Evolutionary conservation across 2,329 filamentous ascomycete species (phyloP), one percentile per base, ranked within the genome.

Genomic region (Scytalidium lignicola): DNA sequence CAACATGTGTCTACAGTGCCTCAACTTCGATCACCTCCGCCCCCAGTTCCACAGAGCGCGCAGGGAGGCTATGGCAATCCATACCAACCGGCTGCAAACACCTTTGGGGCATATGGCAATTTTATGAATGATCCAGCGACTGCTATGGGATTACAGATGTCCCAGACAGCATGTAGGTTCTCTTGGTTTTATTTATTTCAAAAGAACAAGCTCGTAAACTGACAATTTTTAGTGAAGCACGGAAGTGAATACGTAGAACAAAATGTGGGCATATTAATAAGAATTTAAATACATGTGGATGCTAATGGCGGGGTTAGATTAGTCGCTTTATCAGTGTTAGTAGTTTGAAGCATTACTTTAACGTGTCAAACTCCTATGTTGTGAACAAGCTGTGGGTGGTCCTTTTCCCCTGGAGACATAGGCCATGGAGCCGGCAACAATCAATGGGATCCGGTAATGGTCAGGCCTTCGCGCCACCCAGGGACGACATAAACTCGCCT

Each of bases 1-100:
- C 93, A 99, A 71, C 93, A 99, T 77, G 92, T 97, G 63, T 97
- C 93, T 65, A 95, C 91, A 51, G 93, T 99, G 44, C 93, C 93
- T 41, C 93, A 97, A 73, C 83, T 99, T 67, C 85, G 95, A 69
- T 97, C 93, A 51, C 93, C 93, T 53, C 92, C 88, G 51, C 88
- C 90, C 53, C 91, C 89, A 32, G 50, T 84, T 57, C 83, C 84
- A 50, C 85, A 82, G 29, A 79, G 82, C 41, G 80, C 83, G 58
- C 77, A 79, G 54, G 74, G 76, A 37, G 76, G 78, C 57, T 85
- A 86, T 71, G 82, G 32, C n/a, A 90, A 88, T 63, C 84, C 85
- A 28, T 88, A 90, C 56, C 86, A 88, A 63, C 79, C 83, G 54
- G 81, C 81, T 52, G 64, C 66, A 61, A 44, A 64, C 49, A 55